Evolutionary conservation across 2,329 filamentous ascomycete species (phyloP).

Genomic region (Venturia pyrina): DNA sequence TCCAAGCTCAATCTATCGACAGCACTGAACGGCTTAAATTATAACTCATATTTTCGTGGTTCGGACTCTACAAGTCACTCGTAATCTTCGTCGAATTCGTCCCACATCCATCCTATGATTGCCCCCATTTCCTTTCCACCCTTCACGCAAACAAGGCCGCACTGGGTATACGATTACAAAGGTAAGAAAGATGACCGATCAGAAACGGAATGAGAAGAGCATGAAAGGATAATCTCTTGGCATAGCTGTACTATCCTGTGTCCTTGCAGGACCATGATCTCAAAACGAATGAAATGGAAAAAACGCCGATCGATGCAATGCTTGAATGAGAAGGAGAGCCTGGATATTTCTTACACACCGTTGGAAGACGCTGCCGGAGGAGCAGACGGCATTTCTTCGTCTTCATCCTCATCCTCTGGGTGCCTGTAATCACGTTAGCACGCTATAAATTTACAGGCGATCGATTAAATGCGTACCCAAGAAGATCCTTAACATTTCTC

Average conservation of each 20-base stretch:
- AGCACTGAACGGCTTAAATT: background rate
- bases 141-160: background rate
- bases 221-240: background rate
- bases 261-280: background rate
- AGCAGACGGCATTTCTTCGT: constrained; percentile 24
- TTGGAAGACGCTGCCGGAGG: background rate
- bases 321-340: background rate
- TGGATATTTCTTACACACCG: background rate
- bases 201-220: background rate
- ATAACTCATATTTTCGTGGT: background rate
- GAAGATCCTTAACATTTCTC: constrained; percentile 79
- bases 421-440: constrained; percentile 22
- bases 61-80: background rate
- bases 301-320: background rate
- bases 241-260: background rate
- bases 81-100: background rate
- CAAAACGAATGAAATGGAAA: background rate
- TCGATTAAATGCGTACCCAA: constrained; percentile 50
- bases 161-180: constrained; percentile 4
- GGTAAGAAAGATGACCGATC: background rate
- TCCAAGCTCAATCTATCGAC: background rate
- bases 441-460: background rate
- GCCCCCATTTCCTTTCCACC: background rate
- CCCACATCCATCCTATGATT: background rate
- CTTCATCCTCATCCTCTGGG: constrained; percentile 33